Conservation (phyloP, 129 eudicot genomes). For the Kitagawia praeruptora region DNA sequence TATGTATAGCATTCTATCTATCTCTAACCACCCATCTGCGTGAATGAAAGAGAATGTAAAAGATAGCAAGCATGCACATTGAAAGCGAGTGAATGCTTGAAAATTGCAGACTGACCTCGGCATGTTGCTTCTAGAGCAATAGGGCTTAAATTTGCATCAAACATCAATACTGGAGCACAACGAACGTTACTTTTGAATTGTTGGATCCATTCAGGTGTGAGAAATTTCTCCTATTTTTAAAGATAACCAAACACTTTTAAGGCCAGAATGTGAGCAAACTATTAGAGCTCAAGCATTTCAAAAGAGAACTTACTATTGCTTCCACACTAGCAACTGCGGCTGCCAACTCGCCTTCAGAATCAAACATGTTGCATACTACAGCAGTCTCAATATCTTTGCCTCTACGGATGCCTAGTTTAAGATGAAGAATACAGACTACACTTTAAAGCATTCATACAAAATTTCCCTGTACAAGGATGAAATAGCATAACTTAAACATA, state of each 20-base stretch:
- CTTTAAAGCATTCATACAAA: background rate
- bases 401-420: conserved; percentile 54
- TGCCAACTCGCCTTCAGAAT: conserved; percentile 69
- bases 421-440: background rate
- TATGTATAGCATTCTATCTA: background rate
- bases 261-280: background rate
- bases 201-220: conserved; percentile 73
- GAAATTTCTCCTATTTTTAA: conserved; percentile 55
- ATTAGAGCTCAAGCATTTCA: background rate
- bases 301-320: conserved; percentile 49
- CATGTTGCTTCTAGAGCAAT: conserved; percentile 61
- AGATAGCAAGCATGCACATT: background rate
- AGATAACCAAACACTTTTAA: conserved; percentile 10
- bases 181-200: conserved; percentile 40
- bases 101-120: conserved; percentile 30
- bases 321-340: conserved; percentile 95
- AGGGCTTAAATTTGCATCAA: conserved; percentile 88
- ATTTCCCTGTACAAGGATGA: background rate
- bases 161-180: conserved; percentile 68
- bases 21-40: background rate
- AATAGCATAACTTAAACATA: background rate
- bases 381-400: conserved; percentile 62
- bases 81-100: background rate
- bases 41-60: background rate
- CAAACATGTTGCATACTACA: conserved; percentile 63